These are phyloP conservation scores for Aspergillus asperescens DNA, from an alignment of 495 filamentous ascomycete genomes.

Conservation along the genomic window DNA sequence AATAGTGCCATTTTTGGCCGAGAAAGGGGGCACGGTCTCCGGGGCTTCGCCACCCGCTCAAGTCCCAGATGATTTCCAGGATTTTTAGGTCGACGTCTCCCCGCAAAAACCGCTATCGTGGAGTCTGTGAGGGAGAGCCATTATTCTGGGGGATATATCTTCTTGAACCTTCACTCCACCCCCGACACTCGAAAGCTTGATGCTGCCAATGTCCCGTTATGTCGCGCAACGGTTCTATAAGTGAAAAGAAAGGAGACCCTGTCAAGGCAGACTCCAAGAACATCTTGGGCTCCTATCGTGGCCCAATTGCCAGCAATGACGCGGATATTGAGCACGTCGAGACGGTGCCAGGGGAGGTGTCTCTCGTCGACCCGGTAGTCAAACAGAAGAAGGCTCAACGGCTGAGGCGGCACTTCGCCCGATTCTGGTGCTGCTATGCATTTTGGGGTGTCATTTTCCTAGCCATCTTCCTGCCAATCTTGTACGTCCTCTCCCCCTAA, in stretches of 20 bases:
- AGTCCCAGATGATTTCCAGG: background rate
- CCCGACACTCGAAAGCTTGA: background rate
- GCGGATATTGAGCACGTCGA: constrained; percentile 28
- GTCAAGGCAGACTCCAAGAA: constrained; percentile 31
- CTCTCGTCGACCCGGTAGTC: constrained; percentile 22
- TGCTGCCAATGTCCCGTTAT: background rate
- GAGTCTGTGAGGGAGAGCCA: background rate
- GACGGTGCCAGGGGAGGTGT: constrained; percentile 23
- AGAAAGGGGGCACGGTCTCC: background rate
- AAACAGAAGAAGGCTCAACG: constrained; percentile 24
- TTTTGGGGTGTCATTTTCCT: constrained; percentile 34
- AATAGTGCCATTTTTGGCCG: background rate
- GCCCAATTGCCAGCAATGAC: constrained; percentile 25
- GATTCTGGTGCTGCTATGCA: constrained; percentile 41
- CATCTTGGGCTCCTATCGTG: constrained; percentile 33
- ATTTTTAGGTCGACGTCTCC: constrained; percentile 2
- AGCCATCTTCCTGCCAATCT: constrained; percentile 37
- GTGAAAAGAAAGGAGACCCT: constrained; percentile 26
- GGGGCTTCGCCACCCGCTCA: background rate
- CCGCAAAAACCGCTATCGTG: background rate
- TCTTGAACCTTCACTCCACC: background rate
- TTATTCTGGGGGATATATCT: background rate
- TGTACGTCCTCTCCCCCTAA: constrained; percentile 22
- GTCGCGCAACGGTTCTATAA: constrained; percentile 6
- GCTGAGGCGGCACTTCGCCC: constrained; percentile 34